A percentile compares a stretch with the other conserved stretches of the same genome.
phyloP scores from a whole-genome alignment of 768 basidiomycete genomes.

The Gloeophyllum trabeum region DNA sequence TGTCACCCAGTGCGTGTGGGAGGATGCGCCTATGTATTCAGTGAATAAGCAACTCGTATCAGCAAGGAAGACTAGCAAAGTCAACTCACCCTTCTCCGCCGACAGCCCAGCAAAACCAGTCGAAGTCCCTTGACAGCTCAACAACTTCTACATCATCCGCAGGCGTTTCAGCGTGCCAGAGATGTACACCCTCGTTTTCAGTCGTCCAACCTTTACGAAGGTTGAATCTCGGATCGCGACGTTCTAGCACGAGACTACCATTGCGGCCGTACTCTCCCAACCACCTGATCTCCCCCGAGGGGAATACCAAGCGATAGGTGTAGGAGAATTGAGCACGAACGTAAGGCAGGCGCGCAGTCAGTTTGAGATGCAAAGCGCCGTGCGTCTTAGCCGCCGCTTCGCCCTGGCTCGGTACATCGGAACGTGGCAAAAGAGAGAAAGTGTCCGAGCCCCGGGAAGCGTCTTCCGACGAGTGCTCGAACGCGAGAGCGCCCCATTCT shows the following conservation, averaged over 20 bases:
- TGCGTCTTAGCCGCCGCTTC: background rate
- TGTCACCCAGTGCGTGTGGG: background rate
- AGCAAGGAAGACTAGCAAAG: background rate
- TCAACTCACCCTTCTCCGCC: background rate
- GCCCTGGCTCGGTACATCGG: no score
- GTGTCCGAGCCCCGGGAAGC: background rate
- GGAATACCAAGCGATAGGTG: slow-evolving; percentile 37
- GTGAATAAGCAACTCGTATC: no score
- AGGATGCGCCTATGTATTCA: background rate
- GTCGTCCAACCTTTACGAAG: slow-evolving; percentile 15
- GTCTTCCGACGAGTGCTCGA: slow-evolving; percentile 3
- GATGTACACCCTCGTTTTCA: slow-evolving; percentile 2
- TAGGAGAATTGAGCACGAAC: slow-evolving; percentile 7
- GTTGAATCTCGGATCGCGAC: slow-evolving; percentile 12
- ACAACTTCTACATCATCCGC: slow-evolving; percentile 10
- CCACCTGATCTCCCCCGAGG: slow-evolving; percentile 32
- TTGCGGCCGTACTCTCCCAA: slow-evolving; percentile 32
- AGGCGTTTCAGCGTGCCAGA: slow-evolving; percentile 3
- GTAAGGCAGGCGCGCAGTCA: slow-evolving; percentile 5
- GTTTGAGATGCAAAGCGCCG: slow-evolving; percentile 6
- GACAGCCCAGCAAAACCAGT: slow-evolving; percentile 15
- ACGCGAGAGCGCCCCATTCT: slow-evolving; percentile 15
- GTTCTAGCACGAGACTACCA: slow-evolving; percentile 26
- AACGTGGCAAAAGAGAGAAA: no score
- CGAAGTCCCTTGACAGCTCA: slow-evolving; percentile 10